Evolutionary conservation across 2,329 filamentous ascomycete genomes (phyloP), one percentile per base, ranked within the genome.

Genomic region (Aspergillus sp.): DNA sequence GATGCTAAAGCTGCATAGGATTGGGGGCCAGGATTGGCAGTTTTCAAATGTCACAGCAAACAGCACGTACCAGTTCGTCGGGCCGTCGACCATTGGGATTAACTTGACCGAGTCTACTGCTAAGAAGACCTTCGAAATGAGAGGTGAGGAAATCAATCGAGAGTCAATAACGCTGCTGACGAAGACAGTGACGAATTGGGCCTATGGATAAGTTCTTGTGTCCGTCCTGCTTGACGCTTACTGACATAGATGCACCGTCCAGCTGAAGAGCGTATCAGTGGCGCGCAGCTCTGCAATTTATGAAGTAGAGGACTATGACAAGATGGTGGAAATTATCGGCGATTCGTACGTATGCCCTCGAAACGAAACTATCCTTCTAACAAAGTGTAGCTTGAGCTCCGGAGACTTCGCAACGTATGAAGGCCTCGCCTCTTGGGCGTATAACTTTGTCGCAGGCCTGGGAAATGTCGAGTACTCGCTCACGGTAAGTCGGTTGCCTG

Each of bases 351-450:
- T 60, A 1, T 13, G 1, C 16, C 1, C 7, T 20, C 51, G 11
- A 9, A 4, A 11, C 19, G 20, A 72, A 1, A 61, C 72, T 17
- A 71, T 65, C 45, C 72, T 69, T 79, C 70, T 79, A 50, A 77
- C 78, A 46, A 72, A 71, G 5, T 72, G 75, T 55, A 80, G 76
- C 8, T 72, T 85, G 3, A 77, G 77, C 1, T 68, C 79, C 1
- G 82, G 83, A 10, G 78, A 82, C 68, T 83, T 79, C 55, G 77
- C 74, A 14, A 80, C 79, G 4, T 81, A 82, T 49, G 82, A 86
- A 66, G 77, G 79, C 0, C 66, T 85, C 8, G 79, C 79, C 0
- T 78, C 79, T 19, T 85, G 79, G 62, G 76, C 77, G 1, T 84
- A 81, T 63, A 76, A 77, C 11, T 74, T 84, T 13, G 78, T 75